Evolutionary conservation across 345 rosid species (phyloP), one percentile per base, ranked within the genome.

Genomic region (Microthlaspi erraticum): DNA sequence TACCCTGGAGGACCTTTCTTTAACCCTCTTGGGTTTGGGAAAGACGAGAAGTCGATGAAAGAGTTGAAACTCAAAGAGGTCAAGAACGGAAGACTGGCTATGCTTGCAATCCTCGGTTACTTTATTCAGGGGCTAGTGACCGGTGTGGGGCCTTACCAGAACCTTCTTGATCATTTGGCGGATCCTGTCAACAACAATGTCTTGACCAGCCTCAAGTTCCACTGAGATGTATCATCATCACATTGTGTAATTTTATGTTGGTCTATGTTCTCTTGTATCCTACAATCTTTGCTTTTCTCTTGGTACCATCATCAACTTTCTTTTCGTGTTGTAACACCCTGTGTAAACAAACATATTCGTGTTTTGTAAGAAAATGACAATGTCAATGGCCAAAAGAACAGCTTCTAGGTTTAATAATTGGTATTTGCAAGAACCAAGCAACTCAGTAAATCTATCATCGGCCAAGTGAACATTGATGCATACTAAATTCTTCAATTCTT

Each of bases 1-100:
- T 94, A 94, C 82, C 99, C 99, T 0, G 99, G 99, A 0, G 99
- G 99, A 37, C 99, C 99, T 0, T 43, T 94, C 55, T 93, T 93
- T 45, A 93, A 93, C 87, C 98, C 98, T 8, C 91, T 93, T 3
- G 97, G 97, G 39, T 68, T 93, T 0, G 98, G 97, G 4, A 93
- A 93, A 81, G 87, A 91, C 56, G 97, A 89, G 84, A 93, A 91
- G 79, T 84, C 91, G 8, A 0, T 94, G 88, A 91, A 83, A 66
- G 99, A 94, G 0, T 60, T 94, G 84, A 94, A 91, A 87, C 83
- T 94, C 49, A 94, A 94, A 84, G 99, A 94, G 80, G 83, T 94
- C 74, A 94, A 91, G 88, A 94, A 91, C 38, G 96, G 96, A 48
- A 82, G 97, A 73, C 50, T 94, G 77, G 99, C 99, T 2, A 91